Evolutionary conservation across 495 filamentous ascomycete genomes (phyloP).

Genomic region (Penicillium fimorum): DNA sequence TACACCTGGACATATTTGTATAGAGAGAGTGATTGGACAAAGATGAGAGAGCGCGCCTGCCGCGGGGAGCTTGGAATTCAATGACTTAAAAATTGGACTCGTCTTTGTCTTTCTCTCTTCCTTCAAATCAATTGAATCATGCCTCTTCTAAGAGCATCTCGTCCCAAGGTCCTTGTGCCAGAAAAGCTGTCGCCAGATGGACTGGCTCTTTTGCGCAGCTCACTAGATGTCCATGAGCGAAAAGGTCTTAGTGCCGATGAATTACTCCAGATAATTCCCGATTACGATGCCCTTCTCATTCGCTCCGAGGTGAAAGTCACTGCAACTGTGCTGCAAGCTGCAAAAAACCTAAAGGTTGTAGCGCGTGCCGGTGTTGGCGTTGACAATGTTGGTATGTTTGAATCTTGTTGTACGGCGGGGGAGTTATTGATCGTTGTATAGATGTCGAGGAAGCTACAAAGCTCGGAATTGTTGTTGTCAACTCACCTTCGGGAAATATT

Average conservation of each 20-base stretch:
- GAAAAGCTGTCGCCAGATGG: constrained; percentile 75
- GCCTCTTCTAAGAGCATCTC: constrained; percentile 20
- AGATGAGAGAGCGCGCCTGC: constrained; percentile 15
- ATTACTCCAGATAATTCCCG: constrained; percentile 56
- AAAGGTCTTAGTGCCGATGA: constrained; percentile 54
- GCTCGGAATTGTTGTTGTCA: constrained; percentile 68
- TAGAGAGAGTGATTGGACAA: background rate
- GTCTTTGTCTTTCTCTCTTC: background rate
- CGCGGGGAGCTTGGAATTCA: constrained; percentile 1
- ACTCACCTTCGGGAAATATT: constrained; percentile 68
- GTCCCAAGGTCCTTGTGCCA: constrained; percentile 62
- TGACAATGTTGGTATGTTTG: constrained; percentile 60
- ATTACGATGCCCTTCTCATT: constrained; percentile 67
- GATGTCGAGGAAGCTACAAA: constrained; percentile 64
- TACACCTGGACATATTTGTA: background rate
- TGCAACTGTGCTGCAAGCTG: constrained; percentile 55
- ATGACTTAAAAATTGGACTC: background rate
- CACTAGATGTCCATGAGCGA: constrained; percentile 59
- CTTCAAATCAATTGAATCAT: constrained; percentile 7
- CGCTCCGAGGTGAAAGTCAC: constrained; percentile 73
- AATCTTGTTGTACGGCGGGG: background rate
- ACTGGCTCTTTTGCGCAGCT: constrained; percentile 54
- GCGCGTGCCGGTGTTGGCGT: constrained; percentile 73
- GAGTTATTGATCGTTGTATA: constrained; percentile 4
- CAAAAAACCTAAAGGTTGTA: constrained; percentile 63